Evolutionary conservation across 352 stramenopile genomes (phyloP), one percentile per base, ranked within the genome.

Genomic region (Phytophthora pinifolia): DNA sequence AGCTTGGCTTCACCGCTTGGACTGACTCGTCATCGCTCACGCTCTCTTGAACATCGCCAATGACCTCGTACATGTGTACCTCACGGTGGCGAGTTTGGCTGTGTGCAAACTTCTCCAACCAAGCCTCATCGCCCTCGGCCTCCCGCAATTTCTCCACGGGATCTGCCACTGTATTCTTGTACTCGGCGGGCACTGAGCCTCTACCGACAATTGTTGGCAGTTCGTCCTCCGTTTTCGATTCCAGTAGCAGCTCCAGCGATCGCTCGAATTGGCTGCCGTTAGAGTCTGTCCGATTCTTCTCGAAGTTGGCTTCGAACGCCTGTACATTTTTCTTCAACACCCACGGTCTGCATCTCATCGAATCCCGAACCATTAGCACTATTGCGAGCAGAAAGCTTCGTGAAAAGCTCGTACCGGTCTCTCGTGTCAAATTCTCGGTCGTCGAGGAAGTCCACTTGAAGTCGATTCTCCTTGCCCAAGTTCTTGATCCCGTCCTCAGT

Each of bases 361-460:
- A 27, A 27, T 5, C 1, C 22, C 4, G 22, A 2, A 27, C 22
- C 22, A 27, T 27, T 27, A 27, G 22, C 22, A 27, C 22, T 27
- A 27, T 27, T 27, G 22, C 22, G 1, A 27, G 22, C 22, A 27
- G 22, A 27, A 27, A 27, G 22, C 22, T 27, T 27, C 22, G 22
- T 27, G 2, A 27, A 27, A 4, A 27, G 22, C 22, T 27, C 22
- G 15, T 29, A 53, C 25, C 60, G 52, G 36, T 44, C 75, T 45
- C 60, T 67, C 25, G 35, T 66, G 7, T 20, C 54, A 55, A 72
- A 81, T 25, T 45, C 54, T 36, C 15, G 62, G 45, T 55, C 65
- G 57, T 86, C 76, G 15, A 83, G 22, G 30, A 83, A 84, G 39
- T 86, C 76, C 22, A 84, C 70, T 36, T 72, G 71, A 8, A 86